phyloP scores from a whole-genome alignment of 768 basidiomycete genomes.

The Crassisporium funariophilum region DNA sequence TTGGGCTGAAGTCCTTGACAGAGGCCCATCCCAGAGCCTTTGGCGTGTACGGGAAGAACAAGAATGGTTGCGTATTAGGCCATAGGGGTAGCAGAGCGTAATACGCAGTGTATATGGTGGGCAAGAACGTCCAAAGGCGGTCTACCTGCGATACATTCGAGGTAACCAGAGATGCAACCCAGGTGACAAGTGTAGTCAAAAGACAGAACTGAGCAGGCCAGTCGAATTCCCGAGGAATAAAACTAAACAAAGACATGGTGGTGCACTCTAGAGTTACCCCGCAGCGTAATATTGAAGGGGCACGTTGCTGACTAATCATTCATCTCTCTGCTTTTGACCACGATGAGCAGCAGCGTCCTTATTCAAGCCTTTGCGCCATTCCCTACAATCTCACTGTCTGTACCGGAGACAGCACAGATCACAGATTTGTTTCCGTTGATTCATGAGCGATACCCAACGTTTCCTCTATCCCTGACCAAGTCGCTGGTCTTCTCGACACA shows the following conservation, averaged over 20 bases:
- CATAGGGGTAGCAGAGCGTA: conserved; percentile 76
- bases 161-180: conserved; percentile 64
- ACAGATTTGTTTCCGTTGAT: conserved; percentile 34
- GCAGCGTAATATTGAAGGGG: background rate
- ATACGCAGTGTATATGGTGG: conserved; percentile 80
- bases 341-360: conserved; percentile 35
- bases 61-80: conserved; percentile 40
- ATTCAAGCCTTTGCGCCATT: conserved; percentile 38
- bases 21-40: conserved; percentile 40
- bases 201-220: conserved; percentile 70
- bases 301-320: conserved; percentile 23
- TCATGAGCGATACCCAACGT: conserved; percentile 35
- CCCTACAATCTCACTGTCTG: conserved; percentile 38
- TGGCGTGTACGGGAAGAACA: conserved; percentile 59
- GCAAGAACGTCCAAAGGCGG: conserved; percentile 78
- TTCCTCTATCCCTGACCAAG: conserved; percentile 32
- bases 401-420: conserved; percentile 31
- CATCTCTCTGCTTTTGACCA: conserved; percentile 27
- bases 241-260: conserved; percentile 28
- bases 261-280: background rate
- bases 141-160: conserved; percentile 89
- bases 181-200: conserved; percentile 48
- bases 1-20: conserved; percentile 60
- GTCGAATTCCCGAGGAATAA: conserved; percentile 42
- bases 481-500: conserved; percentile 41